Evolutionary conservation across 2,329 filamentous ascomycete genomes (phyloP).

Genomic region (Ceratocystis albifundus): DNA sequence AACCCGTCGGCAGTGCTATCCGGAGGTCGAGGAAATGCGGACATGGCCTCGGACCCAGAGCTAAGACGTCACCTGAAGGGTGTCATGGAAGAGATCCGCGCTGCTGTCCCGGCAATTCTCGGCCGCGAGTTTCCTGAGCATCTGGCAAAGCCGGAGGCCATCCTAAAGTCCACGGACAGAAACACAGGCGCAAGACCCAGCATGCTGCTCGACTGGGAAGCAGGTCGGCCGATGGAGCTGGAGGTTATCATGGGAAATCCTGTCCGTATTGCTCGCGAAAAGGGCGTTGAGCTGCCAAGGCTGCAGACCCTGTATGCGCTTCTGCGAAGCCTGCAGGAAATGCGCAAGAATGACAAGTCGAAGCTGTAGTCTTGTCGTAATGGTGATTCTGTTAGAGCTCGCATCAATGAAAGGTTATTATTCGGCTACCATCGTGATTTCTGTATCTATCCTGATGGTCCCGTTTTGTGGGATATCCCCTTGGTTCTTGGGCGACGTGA

Average conservation of each 20-base stretch:
- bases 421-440: not conserved
- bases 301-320: slow-evolving; percentile 57
- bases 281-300: slow-evolving; percentile 53
- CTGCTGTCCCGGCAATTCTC: slow-evolving; percentile 50
- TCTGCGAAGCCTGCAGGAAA: slow-evolving; percentile 48
- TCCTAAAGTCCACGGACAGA: slow-evolving; percentile 50
- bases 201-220: slow-evolving; percentile 62
- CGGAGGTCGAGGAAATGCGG: slow-evolving; percentile 52
- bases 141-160: slow-evolving; percentile 51
- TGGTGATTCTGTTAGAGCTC: not conserved
- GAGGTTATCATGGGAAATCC: slow-evolving; percentile 64
- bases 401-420: not conserved
- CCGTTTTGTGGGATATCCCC: slow-evolving; percentile 10
- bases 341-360: slow-evolving; percentile 32
- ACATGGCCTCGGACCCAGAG: slow-evolving; percentile 54
- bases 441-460: slow-evolving; percentile 14
- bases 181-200: slow-evolving; percentile 54
- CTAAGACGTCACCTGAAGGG: slow-evolving; percentile 49
- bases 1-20: slow-evolving; percentile 60
- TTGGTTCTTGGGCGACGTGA: not conserved
- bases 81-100: slow-evolving; percentile 59
- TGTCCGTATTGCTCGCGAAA: slow-evolving; percentile 50
- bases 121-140: slow-evolving; percentile 47
- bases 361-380: slow-evolving; percentile 12
- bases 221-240: slow-evolving; percentile 53